A percentile compares a stretch with the other conserved stretches of the same genome.
Conservation (phyloP, 495 filamentous ascomycete genomes). For the Neurospora sp. region DNA sequence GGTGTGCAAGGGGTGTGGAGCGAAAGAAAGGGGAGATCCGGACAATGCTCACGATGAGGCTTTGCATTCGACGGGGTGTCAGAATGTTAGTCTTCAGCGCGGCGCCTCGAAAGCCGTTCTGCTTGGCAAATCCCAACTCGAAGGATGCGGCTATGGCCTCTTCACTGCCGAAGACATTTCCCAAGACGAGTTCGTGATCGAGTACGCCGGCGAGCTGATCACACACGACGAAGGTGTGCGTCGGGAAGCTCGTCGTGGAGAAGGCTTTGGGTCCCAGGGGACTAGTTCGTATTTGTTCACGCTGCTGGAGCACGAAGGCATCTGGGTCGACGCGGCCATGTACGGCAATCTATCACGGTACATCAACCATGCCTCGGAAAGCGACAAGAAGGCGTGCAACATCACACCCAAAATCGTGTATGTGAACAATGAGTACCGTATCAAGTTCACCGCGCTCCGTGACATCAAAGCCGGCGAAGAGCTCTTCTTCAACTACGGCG, state of each 20-base stretch:
- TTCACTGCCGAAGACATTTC: conserved; percentile 52
- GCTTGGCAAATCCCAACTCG: conserved; percentile 49
- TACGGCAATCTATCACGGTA: conserved; percentile 51
- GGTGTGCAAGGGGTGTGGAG: conserved; percentile 56
- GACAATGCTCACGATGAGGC: conserved; percentile 44
- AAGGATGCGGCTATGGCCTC: conserved; percentile 53
- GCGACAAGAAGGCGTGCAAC: conserved; percentile 38
- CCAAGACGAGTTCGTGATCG: conserved; percentile 52
- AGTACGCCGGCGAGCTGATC: conserved; percentile 66
- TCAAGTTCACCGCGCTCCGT: conserved; percentile 52
- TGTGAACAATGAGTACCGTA: conserved; percentile 55
- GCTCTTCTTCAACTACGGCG: conserved; percentile 61
- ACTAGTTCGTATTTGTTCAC: conserved; percentile 57
- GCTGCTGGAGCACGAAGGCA: conserved; percentile 44
- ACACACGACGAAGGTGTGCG: conserved; percentile 51
- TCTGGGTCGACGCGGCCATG: conserved; percentile 42
- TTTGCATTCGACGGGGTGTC: conserved; percentile 41
- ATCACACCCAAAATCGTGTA: conserved; percentile 48
- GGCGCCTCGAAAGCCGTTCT: conserved; percentile 48
- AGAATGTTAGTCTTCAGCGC: conserved; percentile 54
- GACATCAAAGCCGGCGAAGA: conserved; percentile 55
- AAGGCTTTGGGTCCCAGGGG: conserved; percentile 50
- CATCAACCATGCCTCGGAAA: conserved; percentile 52
- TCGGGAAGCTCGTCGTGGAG: conserved; percentile 44
- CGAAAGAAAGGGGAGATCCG: conserved; percentile 50